Conservation (phyloP, 805 yeast genomes). For the Candida oleophila region DNA sequence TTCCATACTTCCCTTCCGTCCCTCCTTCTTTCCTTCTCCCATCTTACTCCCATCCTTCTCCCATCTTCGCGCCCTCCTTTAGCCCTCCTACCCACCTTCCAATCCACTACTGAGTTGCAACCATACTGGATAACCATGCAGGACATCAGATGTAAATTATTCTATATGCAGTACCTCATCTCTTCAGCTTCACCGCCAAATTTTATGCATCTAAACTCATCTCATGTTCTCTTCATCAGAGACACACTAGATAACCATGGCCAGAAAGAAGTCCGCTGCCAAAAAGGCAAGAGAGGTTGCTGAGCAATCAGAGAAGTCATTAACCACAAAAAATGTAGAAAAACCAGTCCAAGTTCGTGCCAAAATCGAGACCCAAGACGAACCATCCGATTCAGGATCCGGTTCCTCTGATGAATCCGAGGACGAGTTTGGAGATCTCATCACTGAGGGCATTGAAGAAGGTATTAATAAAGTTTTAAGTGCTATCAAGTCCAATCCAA, state of each 20-base stretch:
- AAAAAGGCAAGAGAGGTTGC: conserved; percentile 62
- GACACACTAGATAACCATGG: conserved; percentile 42
- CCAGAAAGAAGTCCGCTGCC: conserved; percentile 85
- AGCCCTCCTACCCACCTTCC: too few species aligned
- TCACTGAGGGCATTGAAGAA: conserved; percentile 80
- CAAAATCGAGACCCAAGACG: conserved; percentile 18
- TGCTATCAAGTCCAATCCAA: conserved; percentile 70
- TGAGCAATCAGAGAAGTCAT: conserved; percentile 8
- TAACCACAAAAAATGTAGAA: conserved; percentile 1
- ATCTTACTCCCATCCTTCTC: too few species aligned
- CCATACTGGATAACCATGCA: too few species aligned
- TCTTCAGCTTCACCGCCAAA: too few species aligned
- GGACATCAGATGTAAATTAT: too few species aligned
- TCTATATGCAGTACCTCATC: too few species aligned
- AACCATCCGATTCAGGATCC: conserved; percentile 21
- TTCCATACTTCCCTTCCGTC: too few species aligned
- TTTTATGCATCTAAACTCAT: neutral
- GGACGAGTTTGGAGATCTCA: conserved; percentile 86
- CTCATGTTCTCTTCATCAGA: neutral
- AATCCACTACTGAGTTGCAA: too few species aligned
- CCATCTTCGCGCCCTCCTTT: too few species aligned
- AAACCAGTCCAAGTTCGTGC: conserved; percentile 7
- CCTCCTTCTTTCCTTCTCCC: too few species aligned
- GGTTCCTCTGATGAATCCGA: conserved; percentile 60
- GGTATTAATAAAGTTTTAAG: conserved; percentile 72